Conservation (phyloP, 352 stramenopile genomes). For the Pythium sukuiense region DNA sequence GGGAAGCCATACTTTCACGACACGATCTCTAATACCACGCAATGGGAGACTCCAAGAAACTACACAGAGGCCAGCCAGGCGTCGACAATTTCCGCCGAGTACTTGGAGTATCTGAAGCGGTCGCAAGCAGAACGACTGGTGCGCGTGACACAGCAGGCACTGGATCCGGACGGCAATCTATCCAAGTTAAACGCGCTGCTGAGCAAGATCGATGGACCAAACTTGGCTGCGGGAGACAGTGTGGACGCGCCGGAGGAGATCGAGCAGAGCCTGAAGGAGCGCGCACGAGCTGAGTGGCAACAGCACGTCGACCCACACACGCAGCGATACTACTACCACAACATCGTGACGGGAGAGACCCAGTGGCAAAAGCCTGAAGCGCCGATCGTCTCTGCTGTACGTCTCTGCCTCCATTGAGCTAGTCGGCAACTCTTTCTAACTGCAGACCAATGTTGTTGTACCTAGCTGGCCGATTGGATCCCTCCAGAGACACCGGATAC, state of each 20-base stretch:
- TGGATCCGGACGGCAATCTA: slow-evolving; percentile 72
- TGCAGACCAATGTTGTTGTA: slow-evolving; percentile 23
- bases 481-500: slow-evolving; percentile 47
- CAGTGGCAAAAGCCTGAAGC: slow-evolving; percentile 80
- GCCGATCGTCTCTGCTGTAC: slow-evolving; percentile 66
- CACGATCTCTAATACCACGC: slow-evolving; percentile 54
- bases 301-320: slow-evolving; percentile 83
- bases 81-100: slow-evolving; percentile 41
- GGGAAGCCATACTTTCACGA: slow-evolving; percentile 82
- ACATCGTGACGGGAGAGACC: slow-evolving; percentile 70
- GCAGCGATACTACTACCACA: slow-evolving; percentile 86
- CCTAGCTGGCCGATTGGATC: slow-evolving; percentile 83
- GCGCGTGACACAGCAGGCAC: slow-evolving; percentile 56
- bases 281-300: slow-evolving; percentile 60
- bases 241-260: slow-evolving; percentile 14
- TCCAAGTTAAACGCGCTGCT: slow-evolving; percentile 73
- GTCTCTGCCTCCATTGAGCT: slow-evolving; percentile 8
- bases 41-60: slow-evolving; percentile 64
- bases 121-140: slow-evolving; percentile 48
- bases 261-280: slow-evolving; percentile 30
- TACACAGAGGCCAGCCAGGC: slow-evolving; percentile 40
- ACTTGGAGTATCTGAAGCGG: slow-evolving; percentile 67
- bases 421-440: slow-evolving; percentile 1
- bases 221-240: slow-evolving; percentile 4
- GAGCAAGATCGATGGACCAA: slow-evolving; percentile 44